Evolutionary conservation across 352 stramenopile genomes (phyloP), one percentile per base, ranked within the genome.

Genomic region (Phytophthora crassamura): DNA sequence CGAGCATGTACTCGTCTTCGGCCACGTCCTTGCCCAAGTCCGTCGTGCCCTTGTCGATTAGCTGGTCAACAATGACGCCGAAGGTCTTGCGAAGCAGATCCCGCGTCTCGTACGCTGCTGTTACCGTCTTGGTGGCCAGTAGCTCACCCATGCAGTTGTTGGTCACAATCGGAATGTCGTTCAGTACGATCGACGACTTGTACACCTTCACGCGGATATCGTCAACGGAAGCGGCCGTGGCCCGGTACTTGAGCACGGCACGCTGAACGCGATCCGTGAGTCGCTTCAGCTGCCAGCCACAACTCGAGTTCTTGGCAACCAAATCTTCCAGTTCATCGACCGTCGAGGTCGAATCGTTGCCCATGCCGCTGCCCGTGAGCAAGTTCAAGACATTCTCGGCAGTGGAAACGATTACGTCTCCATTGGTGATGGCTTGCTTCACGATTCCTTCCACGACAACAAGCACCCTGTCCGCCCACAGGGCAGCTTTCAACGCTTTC

Each of bases 1-100:
- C 49, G 8, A 73, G 50, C 54, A 69, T 66, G 34, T 80, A 86
- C 12, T 78, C 74, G 3, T 69, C 38, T 10, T 73, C 58, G 4
- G 53, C 58, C 10, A 76, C 63, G 39, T 59, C 16, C 33, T 62
- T 63, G 5, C 68, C 68, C 0, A 38, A 40, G 20, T 76, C 68
- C 0, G 68, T 76, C 32, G 51, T 64, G n/a, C 60, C 60, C 4
- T 48, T 71, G 33, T 74, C 67, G 4, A 74, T 71, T 8, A 74
- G 50, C 32, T 74, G 67, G 9, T 74, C 60, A 2, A 74, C 36
- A 14, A 74, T 74, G 3, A 74, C 67, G 10, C 56, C 61, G n/a
- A 74, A 71, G 4, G 61, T 74, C 32, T 67, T 71, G 8, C 67
- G 67, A 12, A 74, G 42, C 20, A 74, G 28, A 38, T 74, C 61